A percentile compares a stretch with the other conserved stretches of the same genome.
phyloP scores from a whole-genome alignment of 306 rosid genomes.

The Styphnolobium japonicum region DNA sequence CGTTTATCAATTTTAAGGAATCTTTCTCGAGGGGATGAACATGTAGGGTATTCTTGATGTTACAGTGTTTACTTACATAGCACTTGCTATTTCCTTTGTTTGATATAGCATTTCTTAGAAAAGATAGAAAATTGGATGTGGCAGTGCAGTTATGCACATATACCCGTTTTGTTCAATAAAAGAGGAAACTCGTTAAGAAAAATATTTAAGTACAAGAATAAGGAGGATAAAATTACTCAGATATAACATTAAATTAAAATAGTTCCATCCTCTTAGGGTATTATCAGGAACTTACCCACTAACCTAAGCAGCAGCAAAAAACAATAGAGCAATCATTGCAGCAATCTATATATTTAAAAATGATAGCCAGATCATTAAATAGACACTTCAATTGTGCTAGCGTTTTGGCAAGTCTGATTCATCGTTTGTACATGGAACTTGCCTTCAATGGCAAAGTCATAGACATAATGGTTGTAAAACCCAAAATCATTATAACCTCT shows the following conservation, averaged over 20 bases:
- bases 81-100: not conserved
- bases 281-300: not conserved
- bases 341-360: constrained; percentile 3
- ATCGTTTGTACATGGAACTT: not conserved
- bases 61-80: not conserved
- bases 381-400: constrained; percentile 5
- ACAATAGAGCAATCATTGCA: not conserved
- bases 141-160: not conserved
- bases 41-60: not conserved
- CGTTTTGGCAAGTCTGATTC: not conserved
- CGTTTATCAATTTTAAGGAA: constrained; percentile 6
- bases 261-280: constrained; percentile 2
- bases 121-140: not conserved
- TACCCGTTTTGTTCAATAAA: not conserved
- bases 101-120: not conserved
- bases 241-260: not conserved
- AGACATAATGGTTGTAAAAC: not conserved
- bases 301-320: not conserved
- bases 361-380: not conserved
- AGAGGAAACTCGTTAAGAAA: not conserved
- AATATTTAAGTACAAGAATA: not conserved
- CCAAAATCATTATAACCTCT: not conserved
- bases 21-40: not conserved
- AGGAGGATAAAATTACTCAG: not conserved
- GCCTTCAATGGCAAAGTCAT: constrained; percentile 1